Evolutionary conservation across 208 protist genomes (phyloP), one percentile per base, ranked within the genome.

Genomic region (Leishmania aethiopica): DNA sequence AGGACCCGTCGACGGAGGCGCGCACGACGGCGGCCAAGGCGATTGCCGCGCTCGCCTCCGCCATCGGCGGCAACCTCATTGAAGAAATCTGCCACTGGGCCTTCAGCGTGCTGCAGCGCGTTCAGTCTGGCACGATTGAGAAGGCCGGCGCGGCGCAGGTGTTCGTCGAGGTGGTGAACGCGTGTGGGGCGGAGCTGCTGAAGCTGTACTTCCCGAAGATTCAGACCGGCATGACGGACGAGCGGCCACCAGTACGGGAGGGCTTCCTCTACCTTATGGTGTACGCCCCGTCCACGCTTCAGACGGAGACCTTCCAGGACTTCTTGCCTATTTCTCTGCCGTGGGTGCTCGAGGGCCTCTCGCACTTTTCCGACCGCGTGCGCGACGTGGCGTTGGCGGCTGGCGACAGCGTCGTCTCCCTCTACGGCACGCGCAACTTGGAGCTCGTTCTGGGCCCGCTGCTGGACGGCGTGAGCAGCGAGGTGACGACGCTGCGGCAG

Each of bases 201-300:
- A 79, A 90, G 73, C 76, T 89, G 51, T 94, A 94, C 86, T 90
- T 95, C 77, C 78, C 84, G 25, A 90, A 72, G 37, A 94, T 98
- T 73, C 72, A 91, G 73, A 80, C 70, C 35, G 93, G 94, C 79
- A 97, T 97, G 91, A 88, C 87, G 55, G 92, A 96, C 86, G 92
- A 98, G 78, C 84, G 88, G 37, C 92, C 94, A 32, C 83, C 92
- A 11, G 94, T 98, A 78, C 84, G 94, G n/a, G 95, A 99, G 79
- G 96, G 94, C 35, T 98, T 97, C 85, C 84, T 99, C 40, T 95
- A 98, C 83, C 91, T 98, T 64, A 96, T 98, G 88, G 90, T 98
- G 55, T 98, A 98, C 90, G 85, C 97, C 64, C 96, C 96, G 42
- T 93, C 92, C 72, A 95, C 94, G 17, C 86, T 98, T 60, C 80